Base-by-base conservation (phyloP, 306 rosid genomes). In the Oemleria cerasiformis region DNA sequence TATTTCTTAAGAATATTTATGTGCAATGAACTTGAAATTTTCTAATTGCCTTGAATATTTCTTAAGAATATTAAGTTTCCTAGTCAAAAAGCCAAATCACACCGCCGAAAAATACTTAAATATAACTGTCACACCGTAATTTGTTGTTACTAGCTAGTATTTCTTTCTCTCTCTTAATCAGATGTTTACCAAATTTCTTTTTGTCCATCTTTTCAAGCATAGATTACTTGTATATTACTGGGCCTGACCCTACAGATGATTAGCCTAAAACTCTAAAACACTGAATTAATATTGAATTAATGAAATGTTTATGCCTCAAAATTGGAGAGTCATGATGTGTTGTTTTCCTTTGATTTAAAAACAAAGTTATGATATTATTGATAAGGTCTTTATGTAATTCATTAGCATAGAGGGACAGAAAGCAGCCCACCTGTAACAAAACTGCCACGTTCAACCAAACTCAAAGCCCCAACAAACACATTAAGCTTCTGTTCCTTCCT, bases 361-460 rank as follows among this genome's bases (percentile, higher is more conserved):
- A 40, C 13, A 51, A 67, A 51, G 34, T 49, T 41, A n/a, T 47
- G 47, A 67, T 25, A 25, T 68, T 54, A 20, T 40, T 20, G 50
- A 56, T 40, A 40, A 53, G 65, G 65, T 69, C 41, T 53, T 0
- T 38, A 12, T 16, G 43, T 56, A 61, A 59, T 17, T 60, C 4
- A 19, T 19, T 61, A 45, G 48, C 67, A 47, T 16, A 68, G 34
- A 42, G 50, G 43, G 75, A 49, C 68, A 70, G n/a, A 48, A 30
- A 41, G 74, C 50, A 15, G 74, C 30, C 55, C 65, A 70, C 74
- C 25, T 16, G 55, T 42, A 23, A 70, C 25, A 23, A 2, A 69
- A 7, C 47, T 40, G 73, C 54, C 65, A 56, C 41, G 21, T 41
- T 69, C 70, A 50, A 48, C 68, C 79, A 79, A 60, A 60, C 63